These are phyloP conservation scores for Penicillium bialowiezense DNA, from an alignment of 495 filamentous ascomycete species.

Conservation along the genomic window DNA sequence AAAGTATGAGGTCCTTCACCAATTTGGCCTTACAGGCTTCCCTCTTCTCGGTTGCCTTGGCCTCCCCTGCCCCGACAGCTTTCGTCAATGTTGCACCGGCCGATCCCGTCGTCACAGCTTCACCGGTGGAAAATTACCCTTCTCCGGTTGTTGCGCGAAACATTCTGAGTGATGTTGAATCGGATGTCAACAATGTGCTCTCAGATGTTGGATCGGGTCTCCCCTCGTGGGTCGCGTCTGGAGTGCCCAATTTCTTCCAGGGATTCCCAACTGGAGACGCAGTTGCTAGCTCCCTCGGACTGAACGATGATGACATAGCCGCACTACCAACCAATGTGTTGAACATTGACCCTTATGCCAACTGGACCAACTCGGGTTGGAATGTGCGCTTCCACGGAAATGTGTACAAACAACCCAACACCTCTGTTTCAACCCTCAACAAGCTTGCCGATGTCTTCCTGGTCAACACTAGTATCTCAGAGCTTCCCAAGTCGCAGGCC, in stretches of 20 bases:
- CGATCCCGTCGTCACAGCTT: slow-evolving; percentile 19
- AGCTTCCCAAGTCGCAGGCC: slow-evolving; percentile 57
- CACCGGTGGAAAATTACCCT: slow-evolving; percentile 16
- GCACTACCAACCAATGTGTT: slow-evolving; percentile 67
- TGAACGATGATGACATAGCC: slow-evolving; percentile 53
- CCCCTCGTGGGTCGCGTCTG: slow-evolving; percentile 60
- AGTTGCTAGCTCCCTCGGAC: slow-evolving; percentile 57
- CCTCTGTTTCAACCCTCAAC: slow-evolving; percentile 57
- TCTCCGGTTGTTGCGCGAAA: slow-evolving; percentile 26
- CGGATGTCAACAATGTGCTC: slow-evolving; percentile 38
- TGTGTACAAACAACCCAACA: slow-evolving; percentile 73
- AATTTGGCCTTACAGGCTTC: slow-evolving; percentile 6
- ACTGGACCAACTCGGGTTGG: slow-evolving; percentile 76
- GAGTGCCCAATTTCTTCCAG: slow-evolving; percentile 65
- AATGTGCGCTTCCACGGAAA: slow-evolving; percentile 74
- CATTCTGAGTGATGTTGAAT: slow-evolving; percentile 46
- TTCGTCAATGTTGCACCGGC: slow-evolving; percentile 10
- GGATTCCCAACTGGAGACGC: slow-evolving; percentile 59
- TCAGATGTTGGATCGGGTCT: slow-evolving; percentile 45
- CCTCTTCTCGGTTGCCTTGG: slow-evolving; percentile 12
- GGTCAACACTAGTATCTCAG: slow-evolving; percentile 55
- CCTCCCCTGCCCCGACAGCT: slow-evolving; percentile 19
- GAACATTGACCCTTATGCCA: slow-evolving; percentile 74
- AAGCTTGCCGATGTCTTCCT: slow-evolving; percentile 69
- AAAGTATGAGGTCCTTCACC: slow-evolving; percentile 1